Evolutionary conservation across 257 asterid genomes (phyloP).

Genomic region (Apocynum venetum): DNA sequence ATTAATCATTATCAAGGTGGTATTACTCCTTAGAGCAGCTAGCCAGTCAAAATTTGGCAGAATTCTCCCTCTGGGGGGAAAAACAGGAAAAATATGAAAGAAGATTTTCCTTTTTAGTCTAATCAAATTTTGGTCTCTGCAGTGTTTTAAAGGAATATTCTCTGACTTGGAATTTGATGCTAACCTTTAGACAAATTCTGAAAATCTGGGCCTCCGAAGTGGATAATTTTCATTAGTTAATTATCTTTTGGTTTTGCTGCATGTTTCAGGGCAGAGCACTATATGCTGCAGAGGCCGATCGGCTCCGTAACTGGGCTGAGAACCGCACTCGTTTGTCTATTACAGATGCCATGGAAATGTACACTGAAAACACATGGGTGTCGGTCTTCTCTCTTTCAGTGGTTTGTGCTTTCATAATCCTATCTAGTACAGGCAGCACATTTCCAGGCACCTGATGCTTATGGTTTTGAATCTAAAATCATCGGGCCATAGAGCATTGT

Average conservation of each 20-base stretch:
- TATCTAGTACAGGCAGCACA: slow-evolving; percentile 69
- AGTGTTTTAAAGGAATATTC: neutral
- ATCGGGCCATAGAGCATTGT: neutral
- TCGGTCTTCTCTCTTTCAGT: slow-evolving; percentile 93
- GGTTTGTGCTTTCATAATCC: slow-evolving; percentile 90
- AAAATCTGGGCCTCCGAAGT: neutral
- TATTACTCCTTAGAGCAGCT: neutral
- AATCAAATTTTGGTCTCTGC: neutral
- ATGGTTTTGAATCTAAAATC: neutral
- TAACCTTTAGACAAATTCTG: neutral
- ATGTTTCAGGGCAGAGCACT: slow-evolving; percentile 81
- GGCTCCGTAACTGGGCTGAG: slow-evolving; percentile 98
- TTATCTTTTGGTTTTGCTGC: neutral
- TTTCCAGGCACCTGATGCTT: slow-evolving; percentile 52
- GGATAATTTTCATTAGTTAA: neutral
- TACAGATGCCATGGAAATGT: slow-evolving; percentile 98
- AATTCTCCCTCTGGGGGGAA: neutral
- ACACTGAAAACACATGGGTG: slow-evolving; percentile 92
- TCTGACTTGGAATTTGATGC: neutral
- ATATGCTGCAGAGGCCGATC: slow-evolving; percentile 95
- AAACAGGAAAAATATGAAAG: neutral
- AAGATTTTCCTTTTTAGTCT: neutral
- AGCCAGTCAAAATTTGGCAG: neutral
- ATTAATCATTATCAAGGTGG: too few relatives aligned
- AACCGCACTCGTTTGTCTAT: slow-evolving; percentile 84